phyloP scores from a whole-genome alignment of 2,329 filamentous ascomycete genomes.

The Leptoxyphium fumago region DNA sequence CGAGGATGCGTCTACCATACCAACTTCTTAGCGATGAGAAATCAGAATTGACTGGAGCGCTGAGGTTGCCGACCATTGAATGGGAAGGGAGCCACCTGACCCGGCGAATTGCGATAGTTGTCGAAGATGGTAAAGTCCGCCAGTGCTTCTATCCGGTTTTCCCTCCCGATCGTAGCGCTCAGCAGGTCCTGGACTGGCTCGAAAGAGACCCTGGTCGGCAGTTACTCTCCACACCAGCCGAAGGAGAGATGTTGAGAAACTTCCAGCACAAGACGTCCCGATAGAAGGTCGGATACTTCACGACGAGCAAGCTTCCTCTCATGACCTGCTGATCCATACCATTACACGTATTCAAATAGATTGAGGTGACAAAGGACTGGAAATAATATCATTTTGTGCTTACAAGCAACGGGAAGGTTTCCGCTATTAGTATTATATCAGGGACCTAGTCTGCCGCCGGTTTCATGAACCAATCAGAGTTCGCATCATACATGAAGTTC shows the following conservation, averaged over 20 bases:
- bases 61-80: slow-evolving; percentile 26
- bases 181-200: slow-evolving; percentile 22
- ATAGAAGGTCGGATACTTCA: neutral
- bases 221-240: neutral
- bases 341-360: too few relatives aligned
- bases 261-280: neutral
- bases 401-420: too few relatives aligned
- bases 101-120: slow-evolving; percentile 24
- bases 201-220: neutral
- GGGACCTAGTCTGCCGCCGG: neutral
- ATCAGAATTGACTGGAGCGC: slow-evolving; percentile 18
- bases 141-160: slow-evolving; percentile 32
- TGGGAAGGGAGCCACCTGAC: slow-evolving; percentile 23
- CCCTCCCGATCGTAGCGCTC: slow-evolving; percentile 26
- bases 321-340: too few relatives aligned
- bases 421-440: too few relatives aligned
- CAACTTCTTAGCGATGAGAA: slow-evolving; percentile 28
- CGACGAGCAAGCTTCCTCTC: too few relatives aligned
- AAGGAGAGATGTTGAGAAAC: neutral
- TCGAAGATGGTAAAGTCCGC: slow-evolving; percentile 25
- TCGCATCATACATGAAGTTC: slow-evolving; percentile 62
- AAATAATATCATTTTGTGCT: too few relatives aligned
- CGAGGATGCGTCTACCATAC: slow-evolving; percentile 25
- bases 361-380: too few relatives aligned
- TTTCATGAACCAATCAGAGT: slow-evolving; percentile 60